Base-by-base conservation (phyloP, 257 asterid species). In the Solanum paucissectum region DNA sequence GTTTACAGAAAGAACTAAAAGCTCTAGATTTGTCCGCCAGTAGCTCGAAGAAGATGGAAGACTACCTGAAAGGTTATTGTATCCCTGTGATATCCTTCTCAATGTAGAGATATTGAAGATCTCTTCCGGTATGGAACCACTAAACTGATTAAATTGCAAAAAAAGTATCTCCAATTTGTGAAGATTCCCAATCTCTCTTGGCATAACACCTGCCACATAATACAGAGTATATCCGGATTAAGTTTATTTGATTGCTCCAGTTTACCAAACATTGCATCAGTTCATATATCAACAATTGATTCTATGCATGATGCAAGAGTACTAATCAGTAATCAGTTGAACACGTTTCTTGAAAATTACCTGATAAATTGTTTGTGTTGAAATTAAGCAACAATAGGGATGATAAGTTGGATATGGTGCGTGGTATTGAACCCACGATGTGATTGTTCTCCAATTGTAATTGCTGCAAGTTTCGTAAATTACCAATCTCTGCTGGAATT, bases 171-270 rank as follows among this genome's bases (percentile, higher is more conserved):
- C 88, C 74, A 91, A 46, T 1, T 79, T 81, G 44, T 38, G 9
- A 71, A 89, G 32, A 38, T 89, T 89, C 18, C 91, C 86, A 37
- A 92, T 58, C 88, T 86, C 93, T 60, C 14, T 42, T 0, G 91
- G 94, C 29, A 91, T 12, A 9, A 25, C 88, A 62, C 94, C 93
- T 92, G 90, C 40, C 29, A 83, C 88, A 49, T 36, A 42, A 20
- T 4, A 74, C 5, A 58, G 3, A 83, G 3, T 29, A 3, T 29
- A 10, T 86, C n/a, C 25, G 40, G 42, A 52, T 44, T 46, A 36
- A 75, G 83, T n/a, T 38, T 23, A 37, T 75, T 38, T 36, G 14
- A 37, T 37, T 75, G 29, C 33, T 10, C 33, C 25, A 37, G 9
- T 74, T 11, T 37, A 36, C 7, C 1, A 20, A 74, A 18, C 16